A percentile compares a stretch with the other conserved stretches of the same genome.
Evolutionary conservation across 352 stramenopile genomes (phyloP).

Genomic region (Phytophthora lateralis): DNA sequence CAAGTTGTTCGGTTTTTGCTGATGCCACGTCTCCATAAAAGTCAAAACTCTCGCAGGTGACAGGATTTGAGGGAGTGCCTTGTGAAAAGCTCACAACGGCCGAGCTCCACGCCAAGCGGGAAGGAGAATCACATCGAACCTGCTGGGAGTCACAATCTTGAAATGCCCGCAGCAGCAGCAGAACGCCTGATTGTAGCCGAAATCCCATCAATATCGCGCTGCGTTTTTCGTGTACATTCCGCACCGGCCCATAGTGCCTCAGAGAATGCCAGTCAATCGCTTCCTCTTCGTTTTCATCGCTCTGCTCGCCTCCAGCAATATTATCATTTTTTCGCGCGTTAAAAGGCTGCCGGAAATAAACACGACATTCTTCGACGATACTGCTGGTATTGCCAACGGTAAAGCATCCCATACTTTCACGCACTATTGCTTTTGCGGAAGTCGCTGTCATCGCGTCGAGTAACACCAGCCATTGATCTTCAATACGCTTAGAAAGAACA

Average conservation of each 20-base stretch:
- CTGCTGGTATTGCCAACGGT: slow-evolving; percentile 22
- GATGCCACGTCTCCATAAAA: slow-evolving; percentile 44
- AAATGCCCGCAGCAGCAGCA: slow-evolving; percentile 36
- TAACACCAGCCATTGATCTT: slow-evolving; percentile 49
- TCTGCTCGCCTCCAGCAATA: slow-evolving; percentile 26
- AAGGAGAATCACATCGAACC: not conserved
- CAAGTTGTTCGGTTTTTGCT: slow-evolving; percentile 39
- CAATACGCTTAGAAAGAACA: slow-evolving; percentile 29
- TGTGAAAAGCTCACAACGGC: slow-evolving; percentile 32
- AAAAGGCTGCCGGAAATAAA: slow-evolving; percentile 37
- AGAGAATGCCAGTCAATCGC: slow-evolving; percentile 64
- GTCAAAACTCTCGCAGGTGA: slow-evolving; percentile 29
- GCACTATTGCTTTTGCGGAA: slow-evolving; percentile 21
- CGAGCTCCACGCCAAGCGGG: slow-evolving; percentile 21
- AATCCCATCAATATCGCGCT: slow-evolving; percentile 39
- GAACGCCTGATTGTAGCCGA: slow-evolving; percentile 28
- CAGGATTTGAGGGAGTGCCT: not conserved
- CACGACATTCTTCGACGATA: slow-evolving; percentile 42
- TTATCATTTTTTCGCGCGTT: slow-evolving; percentile 12
- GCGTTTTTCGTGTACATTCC: slow-evolving; percentile 6
- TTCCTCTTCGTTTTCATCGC: slow-evolving; percentile 44
- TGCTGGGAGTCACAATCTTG: slow-evolving; percentile 8
- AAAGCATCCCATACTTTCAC: slow-evolving; percentile 40
- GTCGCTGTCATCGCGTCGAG: slow-evolving; percentile 34
- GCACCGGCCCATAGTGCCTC: slow-evolving; percentile 27